Conservation (phyloP, 805 yeast species). For the Metschnikowia baotianmanensis region DNA sequence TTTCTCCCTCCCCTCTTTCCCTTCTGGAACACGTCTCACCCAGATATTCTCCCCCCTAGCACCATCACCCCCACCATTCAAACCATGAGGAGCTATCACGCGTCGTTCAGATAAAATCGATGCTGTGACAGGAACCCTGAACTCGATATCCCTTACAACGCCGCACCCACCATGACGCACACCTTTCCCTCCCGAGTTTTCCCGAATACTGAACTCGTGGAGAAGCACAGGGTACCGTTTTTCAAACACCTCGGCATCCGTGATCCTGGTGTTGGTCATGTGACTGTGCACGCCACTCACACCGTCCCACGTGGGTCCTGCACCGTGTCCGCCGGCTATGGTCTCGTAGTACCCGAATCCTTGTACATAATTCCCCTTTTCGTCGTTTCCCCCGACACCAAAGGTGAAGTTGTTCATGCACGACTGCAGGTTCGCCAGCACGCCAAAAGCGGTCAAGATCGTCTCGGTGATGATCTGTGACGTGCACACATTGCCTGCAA, state of each 20-base stretch:
- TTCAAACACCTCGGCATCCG: conserved; percentile 22
- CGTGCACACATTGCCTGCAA: conserved; percentile 88
- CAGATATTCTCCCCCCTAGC: conserved; percentile 54
- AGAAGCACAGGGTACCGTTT: conserved; percentile 21
- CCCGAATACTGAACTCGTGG: conserved; percentile 19
- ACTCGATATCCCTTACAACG: conserved; percentile 21
- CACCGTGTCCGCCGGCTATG: conserved; percentile 22
- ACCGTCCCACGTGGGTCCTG: conserved; percentile 22
- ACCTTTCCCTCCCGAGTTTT: conserved; percentile 18
- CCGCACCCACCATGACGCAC: conserved; percentile 19
- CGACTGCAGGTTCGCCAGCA: conserved; percentile 95
- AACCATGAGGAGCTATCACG: conserved; percentile 80
- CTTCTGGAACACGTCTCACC: conserved; percentile 27
- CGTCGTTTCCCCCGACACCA: conserved; percentile 64
- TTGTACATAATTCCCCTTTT: conserved; percentile 28
- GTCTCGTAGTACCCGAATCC: conserved; percentile 25
- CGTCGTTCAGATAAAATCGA: conserved; percentile 80
- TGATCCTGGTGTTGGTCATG: conserved; percentile 22
- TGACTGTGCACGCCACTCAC: conserved; percentile 19
- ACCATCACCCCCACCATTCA: conserved; percentile 80
- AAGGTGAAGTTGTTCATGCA: conserved; percentile 93
- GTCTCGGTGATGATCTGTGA: conserved; percentile 93
- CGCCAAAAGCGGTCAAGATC: conserved; percentile 78
- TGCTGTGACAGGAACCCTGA: conserved; percentile 20
- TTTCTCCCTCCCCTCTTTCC: too few species aligned